phyloP scores from a whole-genome alignment of 1,139 yeast species.

The Pichia sp. region DNA sequence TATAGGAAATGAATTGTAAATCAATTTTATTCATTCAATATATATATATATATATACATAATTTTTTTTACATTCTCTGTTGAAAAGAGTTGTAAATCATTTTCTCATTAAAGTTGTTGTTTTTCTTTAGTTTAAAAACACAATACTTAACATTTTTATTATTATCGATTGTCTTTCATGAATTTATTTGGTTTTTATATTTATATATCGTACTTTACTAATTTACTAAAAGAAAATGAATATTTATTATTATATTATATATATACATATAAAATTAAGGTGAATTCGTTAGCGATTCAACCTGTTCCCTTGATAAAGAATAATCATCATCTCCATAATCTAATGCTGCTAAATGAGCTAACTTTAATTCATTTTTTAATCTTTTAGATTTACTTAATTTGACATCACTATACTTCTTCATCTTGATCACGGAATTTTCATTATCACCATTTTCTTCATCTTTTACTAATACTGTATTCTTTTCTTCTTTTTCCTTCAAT shows the following conservation, averaged over 20 bases:
- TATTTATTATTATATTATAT: neutral
- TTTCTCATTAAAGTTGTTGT: too few species aligned
- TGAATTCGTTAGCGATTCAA: slow-evolving; percentile 13
- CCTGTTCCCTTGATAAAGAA: slow-evolving; percentile 9
- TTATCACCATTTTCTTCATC: slow-evolving; percentile 22
- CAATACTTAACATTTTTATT: too few species aligned
- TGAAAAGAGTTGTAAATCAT: too few species aligned
- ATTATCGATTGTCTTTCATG: too few species aligned
- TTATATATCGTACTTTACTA: neutral
- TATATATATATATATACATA: too few species aligned
- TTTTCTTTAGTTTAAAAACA: too few species aligned
- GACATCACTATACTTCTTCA: slow-evolving; percentile 16
- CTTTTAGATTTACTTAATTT: slow-evolving; percentile 6
- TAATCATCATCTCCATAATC: slow-evolving; percentile 8
- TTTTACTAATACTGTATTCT: neutral
- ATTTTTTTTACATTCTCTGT: too few species aligned
- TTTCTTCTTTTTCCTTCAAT: slow-evolving; percentile 7
- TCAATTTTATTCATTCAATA: too few species aligned
- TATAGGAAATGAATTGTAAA: too few species aligned
- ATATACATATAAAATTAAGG: neutral
- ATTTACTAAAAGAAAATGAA: neutral
- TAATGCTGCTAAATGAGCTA: slow-evolving; percentile 8
- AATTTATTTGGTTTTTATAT: neutral
- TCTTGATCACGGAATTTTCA: slow-evolving; percentile 30
- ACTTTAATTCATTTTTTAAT: slow-evolving; percentile 10